Evolutionary conservation across 208 protist genomes (phyloP), one percentile per base, ranked within the genome.

Genomic region (Leishmania aethiopica): DNA sequence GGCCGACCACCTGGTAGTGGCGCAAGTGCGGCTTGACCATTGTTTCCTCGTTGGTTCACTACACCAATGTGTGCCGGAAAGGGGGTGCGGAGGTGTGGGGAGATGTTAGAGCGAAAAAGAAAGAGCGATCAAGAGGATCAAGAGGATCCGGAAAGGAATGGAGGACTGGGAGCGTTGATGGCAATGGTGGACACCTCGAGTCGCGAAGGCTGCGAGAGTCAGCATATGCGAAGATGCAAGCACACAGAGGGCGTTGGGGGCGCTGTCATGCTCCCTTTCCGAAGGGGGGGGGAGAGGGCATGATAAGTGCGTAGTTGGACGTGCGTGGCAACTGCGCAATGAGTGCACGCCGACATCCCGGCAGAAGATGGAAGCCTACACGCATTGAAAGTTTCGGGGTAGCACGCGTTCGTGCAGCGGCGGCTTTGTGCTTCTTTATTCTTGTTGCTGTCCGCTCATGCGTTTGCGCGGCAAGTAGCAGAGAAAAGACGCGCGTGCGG

Each of bases 1-100:
- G 95, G 69, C 99, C 99, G 64, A 99, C 91, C 47, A 99, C 92
- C 88, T 97, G 83, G 88, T 98, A 99, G 84, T 99, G 93, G 87
- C 89, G 88, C 89, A 96, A 84, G 84, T 95, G 87, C 73, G 92
- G 92, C 88, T 92, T 93, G 86, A 93, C 91, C 91, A 93, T 95
- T 80, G 35, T 28, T 13, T 60, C 35, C 51, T 73, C 69, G 28
- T n/a, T 77, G 47, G 51, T 7, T 77, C 72, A 32, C 72, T 77
- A n/a, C 51, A 59, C 51, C 22, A n/a, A 77, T 11, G 3, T 40
- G 25, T 47, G 72, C 72, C 49, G 19, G 35, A 5, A 47, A 7
- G 51, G 3, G 35, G 45, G 49, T 62, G 72, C 25, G 19, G 1
- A 28, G 45, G 51, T 59, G 72, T 77, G 32, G 22, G 13, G 47